Conservation (phyloP, 208 protist species). For the Trypanosoma vivax region DNA sequence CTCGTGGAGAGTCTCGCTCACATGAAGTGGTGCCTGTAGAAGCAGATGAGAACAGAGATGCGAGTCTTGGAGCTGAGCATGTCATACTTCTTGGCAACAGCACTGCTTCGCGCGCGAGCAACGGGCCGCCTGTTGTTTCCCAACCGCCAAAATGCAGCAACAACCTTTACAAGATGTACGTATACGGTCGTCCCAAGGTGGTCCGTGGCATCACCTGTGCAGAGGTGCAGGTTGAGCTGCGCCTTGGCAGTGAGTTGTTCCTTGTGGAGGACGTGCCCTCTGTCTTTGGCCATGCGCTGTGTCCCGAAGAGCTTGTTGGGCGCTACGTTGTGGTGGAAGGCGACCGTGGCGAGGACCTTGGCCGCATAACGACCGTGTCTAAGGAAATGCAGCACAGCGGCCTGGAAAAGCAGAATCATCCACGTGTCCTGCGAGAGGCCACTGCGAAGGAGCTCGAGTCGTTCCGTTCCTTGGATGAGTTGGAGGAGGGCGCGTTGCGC, state of each 20-base stretch:
- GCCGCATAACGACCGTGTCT: conserved; percentile 33
- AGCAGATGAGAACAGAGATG: too few species aligned
- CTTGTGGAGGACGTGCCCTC: conserved; percentile 39
- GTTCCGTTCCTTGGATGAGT: conserved; percentile 32
- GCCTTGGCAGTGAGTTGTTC: conserved; percentile 36
- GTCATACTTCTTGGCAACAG: conserved; percentile 19
- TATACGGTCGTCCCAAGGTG: conserved; percentile 41
- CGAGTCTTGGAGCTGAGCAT: conserved; percentile 12
- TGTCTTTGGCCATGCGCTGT: conserved; percentile 32
- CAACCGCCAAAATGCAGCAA: conserved; percentile 34
- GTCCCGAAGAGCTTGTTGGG: conserved; percentile 36
- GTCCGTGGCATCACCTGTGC: conserved; percentile 34
- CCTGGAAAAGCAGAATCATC: neutral
- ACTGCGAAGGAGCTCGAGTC: conserved; percentile 32
- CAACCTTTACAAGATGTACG: conserved; percentile 36
- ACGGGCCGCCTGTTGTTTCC: conserved; percentile 12
- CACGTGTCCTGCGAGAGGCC: conserved; percentile 51
- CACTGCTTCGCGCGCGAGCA: conserved; percentile 17
- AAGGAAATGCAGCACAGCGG: too few species aligned
- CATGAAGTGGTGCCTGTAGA: too few species aligned
- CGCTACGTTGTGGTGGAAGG: conserved; percentile 76
- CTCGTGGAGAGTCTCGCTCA: too few species aligned
- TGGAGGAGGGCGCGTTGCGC: conserved; percentile 50
- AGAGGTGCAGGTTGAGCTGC: conserved; percentile 55
- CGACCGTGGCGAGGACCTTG: conserved; percentile 78